Evolutionary conservation across 1,284 basidiomycete species (phyloP), one percentile per base, ranked within the genome.

Genomic region (Fomes fomentarius): DNA sequence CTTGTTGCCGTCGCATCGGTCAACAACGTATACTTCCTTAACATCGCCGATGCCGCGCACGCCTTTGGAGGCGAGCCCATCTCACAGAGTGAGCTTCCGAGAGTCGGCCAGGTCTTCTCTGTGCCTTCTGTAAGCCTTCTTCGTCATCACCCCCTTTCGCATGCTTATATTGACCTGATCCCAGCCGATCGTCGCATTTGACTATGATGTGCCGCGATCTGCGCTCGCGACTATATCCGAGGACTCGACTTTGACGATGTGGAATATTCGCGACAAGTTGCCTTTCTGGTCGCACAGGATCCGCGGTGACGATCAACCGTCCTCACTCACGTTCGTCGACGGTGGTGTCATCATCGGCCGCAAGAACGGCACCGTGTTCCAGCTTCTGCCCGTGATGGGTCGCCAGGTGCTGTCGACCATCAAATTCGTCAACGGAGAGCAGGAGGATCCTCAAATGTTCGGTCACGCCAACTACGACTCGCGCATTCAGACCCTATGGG

Each of bases 401-500:
- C 87, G 85, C 67, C 77, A 77, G 40, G 80, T 92, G 2, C 74
- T 91, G 19, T 89, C 89, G n/a, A 91, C 87, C 2, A 76, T 91
- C 70, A 89, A 83, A 66, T 93, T 93, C 66, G 74, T 88, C 64
- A 89, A 86, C 59, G 83, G 83, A 22, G 71, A 69, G 47, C 77
- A 79, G 57, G 81, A 91, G 26, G 90, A 91, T 60, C 76, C 76
- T 12, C 87, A 90, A 7, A 92, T 93, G 89, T 93, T 91, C 68
- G 89, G 90, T 14, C 91, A 93, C 64, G 82, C 87, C 61, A 87
- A 83, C 66, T 92, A 93, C 66, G 90, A 93, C 71, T 78, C 87
- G 0, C 76, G 89, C 44, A 90, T 92, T 54, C 86, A 89, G 71
- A 91, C 89, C 0, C 75, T 93, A 15, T 93, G 91, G 91, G 78